phyloP scores from a whole-genome alignment of 495 filamentous ascomycete genomes.

The Penicillium flavigenum region DNA sequence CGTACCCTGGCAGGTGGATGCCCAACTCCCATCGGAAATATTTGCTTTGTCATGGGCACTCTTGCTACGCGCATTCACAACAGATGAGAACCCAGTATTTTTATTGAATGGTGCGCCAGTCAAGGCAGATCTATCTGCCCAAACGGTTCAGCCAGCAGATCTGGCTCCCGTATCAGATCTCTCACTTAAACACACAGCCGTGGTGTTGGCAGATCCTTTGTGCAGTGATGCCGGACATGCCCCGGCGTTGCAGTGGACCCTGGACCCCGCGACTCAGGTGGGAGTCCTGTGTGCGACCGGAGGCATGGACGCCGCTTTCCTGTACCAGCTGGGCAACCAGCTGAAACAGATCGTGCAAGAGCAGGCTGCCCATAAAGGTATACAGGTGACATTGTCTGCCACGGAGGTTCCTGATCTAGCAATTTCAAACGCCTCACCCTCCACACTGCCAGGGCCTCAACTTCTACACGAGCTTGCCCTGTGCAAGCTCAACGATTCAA shows the following conservation, averaged over 20 bases:
- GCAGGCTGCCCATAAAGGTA: conserved; percentile 18
- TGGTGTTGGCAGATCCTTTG: conserved; percentile 18
- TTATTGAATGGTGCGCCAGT: conserved; percentile 32
- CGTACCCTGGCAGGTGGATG: conserved; percentile 25
- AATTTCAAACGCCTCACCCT: conserved; percentile 60
- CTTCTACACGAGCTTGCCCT: conserved; percentile 66
- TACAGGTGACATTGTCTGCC: conserved; percentile 15
- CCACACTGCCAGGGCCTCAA: conserved; percentile 53
- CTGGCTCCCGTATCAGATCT: conserved; percentile 17
- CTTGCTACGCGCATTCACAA: conserved; percentile 40
- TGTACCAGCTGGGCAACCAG: conserved; percentile 30
- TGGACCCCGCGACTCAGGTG: conserved; percentile 23
- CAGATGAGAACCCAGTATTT: conserved; percentile 38
- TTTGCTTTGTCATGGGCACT: conserved; percentile 41
- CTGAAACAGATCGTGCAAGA: conserved; percentile 24
- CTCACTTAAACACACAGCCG: conserved; percentile 21
- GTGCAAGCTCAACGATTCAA: conserved; percentile 16
- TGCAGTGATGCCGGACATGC: not conserved
- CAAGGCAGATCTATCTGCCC: conserved; percentile 33
- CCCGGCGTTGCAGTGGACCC: conserved; percentile 18
- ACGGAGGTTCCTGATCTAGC: conserved; percentile 45
- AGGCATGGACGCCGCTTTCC: conserved; percentile 23
- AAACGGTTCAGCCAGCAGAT: conserved; percentile 21
- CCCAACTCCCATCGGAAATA: conserved; percentile 23
- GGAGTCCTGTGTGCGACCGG: conserved; percentile 26